phyloP scores from a whole-genome alignment of 2,329 filamentous ascomycete genomes.

The Cladosporium phlei region DNA sequence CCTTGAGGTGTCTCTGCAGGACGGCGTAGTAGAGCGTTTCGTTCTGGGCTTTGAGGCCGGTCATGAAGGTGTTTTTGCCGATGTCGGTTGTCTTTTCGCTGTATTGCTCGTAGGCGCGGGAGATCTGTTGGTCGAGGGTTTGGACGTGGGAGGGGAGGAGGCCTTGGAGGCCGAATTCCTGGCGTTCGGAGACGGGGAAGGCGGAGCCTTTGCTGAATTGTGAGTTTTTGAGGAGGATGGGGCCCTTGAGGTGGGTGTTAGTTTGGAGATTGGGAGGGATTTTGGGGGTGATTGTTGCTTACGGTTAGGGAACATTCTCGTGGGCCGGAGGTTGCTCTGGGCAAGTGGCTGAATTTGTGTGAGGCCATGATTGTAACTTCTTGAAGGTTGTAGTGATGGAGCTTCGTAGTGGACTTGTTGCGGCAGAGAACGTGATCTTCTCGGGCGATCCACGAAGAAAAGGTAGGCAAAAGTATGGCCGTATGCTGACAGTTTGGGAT shows the following conservation, averaged over 20 bases:
- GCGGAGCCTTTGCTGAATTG: constrained; percentile 82
- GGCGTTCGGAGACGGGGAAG: constrained; percentile 65
- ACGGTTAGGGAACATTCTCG: constrained; percentile 1
- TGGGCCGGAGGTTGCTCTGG: not conserved
- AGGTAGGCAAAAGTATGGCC: no score
- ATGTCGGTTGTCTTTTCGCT: constrained; percentile 57
- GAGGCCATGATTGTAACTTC: not conserved
- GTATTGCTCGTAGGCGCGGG: constrained; percentile 79
- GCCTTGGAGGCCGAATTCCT: constrained; percentile 65
- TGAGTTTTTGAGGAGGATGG: constrained; percentile 57
- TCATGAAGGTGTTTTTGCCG: constrained; percentile 84
- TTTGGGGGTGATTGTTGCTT: not conserved
- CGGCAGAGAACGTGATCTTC: no score
- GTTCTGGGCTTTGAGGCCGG: constrained; percentile 80
- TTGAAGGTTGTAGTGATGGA: no score
- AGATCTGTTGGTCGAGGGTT: constrained; percentile 69
- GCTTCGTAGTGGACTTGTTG: no score
- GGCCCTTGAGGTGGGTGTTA: constrained; percentile 22
- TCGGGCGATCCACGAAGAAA: no score
- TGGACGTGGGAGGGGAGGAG: constrained; percentile 69
- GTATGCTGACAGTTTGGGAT: no score
- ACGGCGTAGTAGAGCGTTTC: constrained; percentile 76
- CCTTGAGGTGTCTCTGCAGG: constrained; percentile 70
- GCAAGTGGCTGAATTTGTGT: constrained; percentile 2
- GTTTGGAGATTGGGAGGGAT: not conserved